Percentiles rank a stretch among this genome's conserved stretches.
Conservation (phyloP, 371 early-diverging fungal species). For the Circinella umbellata region DNA sequence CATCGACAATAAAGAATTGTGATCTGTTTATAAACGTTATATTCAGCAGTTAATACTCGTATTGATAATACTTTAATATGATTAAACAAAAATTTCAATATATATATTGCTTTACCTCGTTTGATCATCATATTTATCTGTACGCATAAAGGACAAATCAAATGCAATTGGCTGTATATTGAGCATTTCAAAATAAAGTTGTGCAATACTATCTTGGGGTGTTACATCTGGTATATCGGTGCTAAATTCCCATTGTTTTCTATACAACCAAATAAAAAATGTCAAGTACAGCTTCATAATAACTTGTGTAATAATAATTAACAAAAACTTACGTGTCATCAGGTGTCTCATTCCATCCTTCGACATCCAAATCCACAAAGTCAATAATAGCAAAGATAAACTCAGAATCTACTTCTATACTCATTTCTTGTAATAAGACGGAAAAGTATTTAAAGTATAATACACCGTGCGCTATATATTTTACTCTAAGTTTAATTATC, state of each 20-base stretch:
- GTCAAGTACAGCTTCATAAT: no score
- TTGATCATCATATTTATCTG: conserved; percentile 73
- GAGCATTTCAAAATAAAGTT: conserved; percentile 93
- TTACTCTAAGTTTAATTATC: not conserved
- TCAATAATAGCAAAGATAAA: conserved; percentile 85
- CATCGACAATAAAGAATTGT: conserved; percentile 70
- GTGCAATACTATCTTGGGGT: conserved; percentile 65
- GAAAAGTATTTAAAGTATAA: conserved; percentile 84
- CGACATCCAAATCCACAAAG: conserved; percentile 77
- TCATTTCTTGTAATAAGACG: conserved; percentile 84
- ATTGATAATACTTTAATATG: no score
- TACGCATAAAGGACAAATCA: conserved; percentile 91
- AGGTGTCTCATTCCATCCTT: conserved; percentile 52
- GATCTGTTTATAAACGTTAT: not conserved
- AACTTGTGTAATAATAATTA: no score
- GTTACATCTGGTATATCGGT: conserved; percentile 77
- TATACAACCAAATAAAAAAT: conserved; percentile 16
- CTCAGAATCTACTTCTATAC: conserved; percentile 86
- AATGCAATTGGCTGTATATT: conserved; percentile 94
- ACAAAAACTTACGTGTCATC: conserved; percentile 24
- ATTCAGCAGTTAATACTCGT: no score
- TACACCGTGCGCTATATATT: conserved; percentile 69
- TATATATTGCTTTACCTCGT: not conserved
- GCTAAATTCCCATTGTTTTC: conserved; percentile 54
- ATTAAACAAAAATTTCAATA: no score